Evolutionary conservation across 2,329 filamentous ascomycete species (phyloP).

Genomic region (Arthrobotrys entomopaga): DNA sequence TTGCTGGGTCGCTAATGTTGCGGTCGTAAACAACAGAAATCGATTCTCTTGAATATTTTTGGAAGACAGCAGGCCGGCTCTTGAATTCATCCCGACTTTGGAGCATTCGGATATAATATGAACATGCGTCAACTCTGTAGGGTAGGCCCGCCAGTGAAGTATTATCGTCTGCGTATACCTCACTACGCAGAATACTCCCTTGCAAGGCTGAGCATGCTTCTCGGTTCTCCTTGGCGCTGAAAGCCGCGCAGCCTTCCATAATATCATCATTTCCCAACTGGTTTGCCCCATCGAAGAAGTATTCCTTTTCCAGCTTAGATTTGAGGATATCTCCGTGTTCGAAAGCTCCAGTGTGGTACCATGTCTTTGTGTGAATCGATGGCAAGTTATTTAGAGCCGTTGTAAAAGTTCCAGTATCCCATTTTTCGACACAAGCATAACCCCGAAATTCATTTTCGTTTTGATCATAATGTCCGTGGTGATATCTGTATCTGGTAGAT

Average conservation of each 20-base stretch:
- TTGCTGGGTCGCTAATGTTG: not conserved
- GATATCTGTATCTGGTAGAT: conserved; percentile 40
- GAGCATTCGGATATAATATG: not conserved
- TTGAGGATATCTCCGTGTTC: too few relatives aligned
- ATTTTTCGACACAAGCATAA: conserved; percentile 50
- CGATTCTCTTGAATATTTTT: conserved; percentile 1
- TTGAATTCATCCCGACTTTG: not conserved
- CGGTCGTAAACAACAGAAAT: not conserved
- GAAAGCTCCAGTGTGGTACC: conserved; percentile 39
- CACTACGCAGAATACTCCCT: not conserved
- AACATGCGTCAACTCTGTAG: not conserved
- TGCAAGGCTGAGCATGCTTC: not conserved
- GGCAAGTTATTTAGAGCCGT: not conserved
- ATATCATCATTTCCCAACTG: too few relatives aligned
- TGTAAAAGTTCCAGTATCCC: conserved; percentile 25
- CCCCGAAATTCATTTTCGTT: conserved; percentile 52
- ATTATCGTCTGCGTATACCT: conserved; percentile 9
- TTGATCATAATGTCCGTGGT: conserved; percentile 54
- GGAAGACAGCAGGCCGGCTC: not conserved
- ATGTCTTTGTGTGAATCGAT: conserved; percentile 29
- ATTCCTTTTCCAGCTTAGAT: too few relatives aligned
- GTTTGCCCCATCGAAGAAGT: too few relatives aligned
- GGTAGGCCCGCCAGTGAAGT: not conserved
- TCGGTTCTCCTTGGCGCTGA: not conserved
- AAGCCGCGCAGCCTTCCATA: too few relatives aligned